These are phyloP conservation scores for Sclerotinia subarctica DNA, from an alignment of 2,329 filamentous ascomycete species.

Conservation along the genomic window DNA sequence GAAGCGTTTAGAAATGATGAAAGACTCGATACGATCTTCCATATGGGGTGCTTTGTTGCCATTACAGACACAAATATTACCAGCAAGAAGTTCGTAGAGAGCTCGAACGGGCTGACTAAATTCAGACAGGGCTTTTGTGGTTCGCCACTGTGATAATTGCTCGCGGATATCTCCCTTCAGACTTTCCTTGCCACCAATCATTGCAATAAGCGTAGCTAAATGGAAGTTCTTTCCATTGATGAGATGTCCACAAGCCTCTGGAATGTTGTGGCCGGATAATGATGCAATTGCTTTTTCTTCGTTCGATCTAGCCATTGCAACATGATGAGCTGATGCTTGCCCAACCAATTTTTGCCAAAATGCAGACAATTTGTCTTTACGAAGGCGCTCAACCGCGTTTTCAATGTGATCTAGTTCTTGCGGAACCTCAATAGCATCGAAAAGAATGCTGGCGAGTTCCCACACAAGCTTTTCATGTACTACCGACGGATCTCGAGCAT, in stretches of 20 bases:
- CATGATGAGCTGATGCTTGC: slow-evolving; percentile 51
- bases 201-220: slow-evolving; percentile 77
- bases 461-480: slow-evolving; percentile 73
- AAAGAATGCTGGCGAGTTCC: slow-evolving; percentile 82
- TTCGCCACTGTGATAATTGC: slow-evolving; percentile 82
- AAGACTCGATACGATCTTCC: slow-evolving; percentile 77
- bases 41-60: slow-evolving; percentile 65
- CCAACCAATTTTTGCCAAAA: slow-evolving; percentile 67
- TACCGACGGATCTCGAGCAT: slow-evolving; percentile 44
- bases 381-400: slow-evolving; percentile 42
- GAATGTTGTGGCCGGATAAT: slow-evolving; percentile 73
- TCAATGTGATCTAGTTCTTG: slow-evolving; percentile 41
- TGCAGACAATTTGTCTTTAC: slow-evolving; percentile 63
- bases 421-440: slow-evolving; percentile 61
- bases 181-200: slow-evolving; percentile 70
- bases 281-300: slow-evolving; percentile 84
- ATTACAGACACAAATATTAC: slow-evolving; percentile 80
- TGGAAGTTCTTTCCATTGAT: slow-evolving; percentile 74
- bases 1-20: slow-evolving; percentile 80
- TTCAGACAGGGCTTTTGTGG: slow-evolving; percentile 80
- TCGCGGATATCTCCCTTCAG: slow-evolving; percentile 71
- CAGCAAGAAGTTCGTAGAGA: slow-evolving; percentile 83
- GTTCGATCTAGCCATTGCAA: slow-evolving; percentile 57
- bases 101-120: slow-evolving; percentile 80
- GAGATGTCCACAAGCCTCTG: slow-evolving; percentile 79